Percentiles rank a stretch among this genome's conserved stretches.
Evolutionary conservation across 345 rosid genomes (phyloP).

Genomic region (Pugionium dolabratum): DNA sequence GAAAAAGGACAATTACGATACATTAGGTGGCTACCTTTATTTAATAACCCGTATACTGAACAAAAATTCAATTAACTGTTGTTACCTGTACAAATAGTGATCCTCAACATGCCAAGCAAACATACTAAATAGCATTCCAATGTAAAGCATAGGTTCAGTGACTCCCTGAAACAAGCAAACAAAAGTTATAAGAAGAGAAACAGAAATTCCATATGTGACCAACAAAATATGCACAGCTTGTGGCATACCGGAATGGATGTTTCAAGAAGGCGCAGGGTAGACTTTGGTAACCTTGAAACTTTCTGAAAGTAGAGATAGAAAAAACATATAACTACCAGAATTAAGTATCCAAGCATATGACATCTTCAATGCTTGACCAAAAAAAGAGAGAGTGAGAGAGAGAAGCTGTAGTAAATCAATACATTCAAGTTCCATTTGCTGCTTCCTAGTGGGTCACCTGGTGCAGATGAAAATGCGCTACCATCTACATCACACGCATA

Average conservation of each 20-base stretch:
- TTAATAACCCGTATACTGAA: conserved; percentile 11
- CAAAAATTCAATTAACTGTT: conserved; percentile 7
- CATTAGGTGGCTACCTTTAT: not conserved
- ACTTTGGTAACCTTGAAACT: conserved; percentile 82
- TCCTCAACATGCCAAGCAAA: conserved; percentile 99
- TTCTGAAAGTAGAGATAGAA: conserved; percentile 52
- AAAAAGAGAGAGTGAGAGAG: not conserved
- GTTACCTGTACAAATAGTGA: conserved; percentile 95
- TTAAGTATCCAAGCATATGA: conserved; percentile 1
- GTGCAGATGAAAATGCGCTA: conserved; percentile 94
- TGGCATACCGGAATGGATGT: conserved; percentile 77
- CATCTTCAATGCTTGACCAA: conserved; percentile 7
- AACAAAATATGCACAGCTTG: conserved; percentile 1
- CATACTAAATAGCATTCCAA: conserved; percentile 98
- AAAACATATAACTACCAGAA: conserved; percentile 22
- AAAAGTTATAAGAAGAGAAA: conserved; percentile 1
- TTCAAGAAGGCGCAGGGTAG: conserved; percentile 84
- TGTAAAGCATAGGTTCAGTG: conserved; percentile 99
- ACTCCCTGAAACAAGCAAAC: conserved; percentile 75
- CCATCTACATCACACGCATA: conserved; percentile 99
- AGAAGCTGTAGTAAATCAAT: conserved; percentile 39
- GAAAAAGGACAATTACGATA: conserved; percentile 6
- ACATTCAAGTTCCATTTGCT: conserved; percentile 99
- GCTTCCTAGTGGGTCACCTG: conserved; percentile 85
- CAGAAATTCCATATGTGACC: conserved; percentile 2